Conservation (phyloP, 371 early-diverging fungal genomes). For the Choanephora cucurbitarum region DNA sequence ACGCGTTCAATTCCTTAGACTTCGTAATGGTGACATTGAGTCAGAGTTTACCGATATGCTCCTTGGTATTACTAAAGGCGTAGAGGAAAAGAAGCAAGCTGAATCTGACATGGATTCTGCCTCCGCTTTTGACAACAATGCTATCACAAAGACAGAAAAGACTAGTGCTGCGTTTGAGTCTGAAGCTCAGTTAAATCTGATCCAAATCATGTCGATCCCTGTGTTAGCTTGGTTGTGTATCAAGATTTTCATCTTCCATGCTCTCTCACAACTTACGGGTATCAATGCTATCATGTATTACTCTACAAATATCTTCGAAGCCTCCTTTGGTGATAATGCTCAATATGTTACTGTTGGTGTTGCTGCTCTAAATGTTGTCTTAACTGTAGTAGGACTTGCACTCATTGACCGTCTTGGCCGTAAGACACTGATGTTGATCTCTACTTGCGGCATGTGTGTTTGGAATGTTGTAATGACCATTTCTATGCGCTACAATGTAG, state of each 20-base stretch:
- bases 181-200: slow-evolving; percentile 32
- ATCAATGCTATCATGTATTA: slow-evolving; percentile 72
- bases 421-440: slow-evolving; percentile 55
- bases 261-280: slow-evolving; percentile 60
- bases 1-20: slow-evolving; percentile 51
- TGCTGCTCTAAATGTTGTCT: slow-evolving; percentile 52
- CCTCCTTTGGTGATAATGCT: slow-evolving; percentile 38
- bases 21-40: slow-evolving; percentile 64
- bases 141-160: slow-evolving; percentile 11
- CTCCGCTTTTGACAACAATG: slow-evolving; percentile 18
- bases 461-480: slow-evolving; percentile 40
- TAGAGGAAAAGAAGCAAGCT: slow-evolving; percentile 12
- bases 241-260: slow-evolving; percentile 64
- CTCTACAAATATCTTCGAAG: slow-evolving; percentile 49
- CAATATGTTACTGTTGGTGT: slow-evolving; percentile 47
- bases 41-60: slow-evolving; percentile 66
- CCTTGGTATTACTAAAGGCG: slow-evolving; percentile 37
- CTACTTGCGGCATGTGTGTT: slow-evolving; percentile 51
- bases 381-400: slow-evolving; percentile 48
- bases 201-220: slow-evolving; percentile 37
- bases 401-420: slow-evolving; percentile 69
- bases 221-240: slow-evolving; percentile 32
- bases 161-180: slow-evolving; percentile 28
- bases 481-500: slow-evolving; percentile 44
- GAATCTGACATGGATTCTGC: slow-evolving; percentile 22